Evolutionary conservation across 768 basidiomycete species (phyloP), one percentile per base, ranked within the genome.

Genomic region (Clitopilus passeckerianus): DNA sequence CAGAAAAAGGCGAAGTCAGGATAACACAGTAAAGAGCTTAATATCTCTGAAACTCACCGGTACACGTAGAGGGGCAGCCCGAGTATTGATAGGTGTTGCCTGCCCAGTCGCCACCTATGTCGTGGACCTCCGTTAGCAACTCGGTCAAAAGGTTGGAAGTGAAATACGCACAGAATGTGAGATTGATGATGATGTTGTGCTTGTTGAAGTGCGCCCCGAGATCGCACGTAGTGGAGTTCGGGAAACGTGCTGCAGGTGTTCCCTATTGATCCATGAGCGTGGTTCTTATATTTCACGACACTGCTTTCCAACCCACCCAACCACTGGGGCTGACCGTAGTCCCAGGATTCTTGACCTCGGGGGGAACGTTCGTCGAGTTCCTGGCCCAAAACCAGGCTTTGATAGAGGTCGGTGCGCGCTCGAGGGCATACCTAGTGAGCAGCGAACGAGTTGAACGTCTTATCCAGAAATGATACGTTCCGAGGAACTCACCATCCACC

Each of bases 311-410:
- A 61, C 72, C 5, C 33, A 74, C 84, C 83, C 83, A 86, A 43
- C 62, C 63, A 8, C 66, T 63, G 7, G 82, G 77, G 64, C 77
- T 63, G 10, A 82, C 71, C 7, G 61, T 62, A 2, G 37, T 59
- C 0, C 62, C 63, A 1, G 74, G 77, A 5, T 59, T 56, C 52
- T 60, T 70, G 54, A 83, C 70, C 24, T 83, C 82, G 0, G 56
- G 41, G 9, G 82, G 84, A 20, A 81, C 73, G 55, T 60, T 60
- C 7, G 60, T 63, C 57, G 69, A 74, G 60, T 74, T 71, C 20
- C 85, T 72, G 0, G 80, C 69, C 85, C 86, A 89, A 73, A 85
- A 87, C 80, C 83, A 89, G 34, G 86, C 74, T 59, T 80, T 83
- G 64, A 89, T 81, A 62, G 75, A 77, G 12, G 60, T 62, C 12